Percentiles rank a stretch among this genome's conserved stretches.
Evolutionary conservation across 768 basidiomycete species (phyloP).

Genomic region (Mycena chlorophos): DNA sequence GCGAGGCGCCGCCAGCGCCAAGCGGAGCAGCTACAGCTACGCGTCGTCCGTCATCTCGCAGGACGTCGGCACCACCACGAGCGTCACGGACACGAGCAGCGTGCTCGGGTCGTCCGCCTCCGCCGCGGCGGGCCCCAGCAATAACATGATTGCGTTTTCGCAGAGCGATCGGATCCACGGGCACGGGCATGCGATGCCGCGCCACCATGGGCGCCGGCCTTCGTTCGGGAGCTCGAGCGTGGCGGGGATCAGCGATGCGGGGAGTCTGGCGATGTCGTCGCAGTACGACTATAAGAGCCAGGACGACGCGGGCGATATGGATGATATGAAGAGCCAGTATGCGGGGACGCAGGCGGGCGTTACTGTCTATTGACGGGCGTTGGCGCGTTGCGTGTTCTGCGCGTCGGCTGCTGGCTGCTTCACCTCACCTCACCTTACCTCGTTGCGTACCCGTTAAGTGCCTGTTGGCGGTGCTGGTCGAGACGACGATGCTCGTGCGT

Average conservation of each 20-base stretch:
- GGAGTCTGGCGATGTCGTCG: constrained; percentile 55
- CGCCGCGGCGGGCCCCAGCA: constrained; percentile 40
- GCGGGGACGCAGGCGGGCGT: constrained; percentile 82
- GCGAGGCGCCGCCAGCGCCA: constrained; percentile 63
- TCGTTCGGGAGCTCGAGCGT: constrained; percentile 73
- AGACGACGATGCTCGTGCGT: too few species aligned
- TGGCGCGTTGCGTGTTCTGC: not conserved
- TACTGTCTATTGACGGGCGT: constrained; percentile 65
- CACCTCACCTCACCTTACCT: too few species aligned
- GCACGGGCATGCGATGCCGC: not conserved
- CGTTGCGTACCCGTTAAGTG: too few species aligned
- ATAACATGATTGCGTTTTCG: constrained; percentile 71
- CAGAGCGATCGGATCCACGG: constrained; percentile 79
- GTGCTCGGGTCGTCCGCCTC: constrained; percentile 47
- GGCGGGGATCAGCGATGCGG: constrained; percentile 74
- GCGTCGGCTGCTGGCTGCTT: not conserved
- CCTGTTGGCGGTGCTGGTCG: too few species aligned
- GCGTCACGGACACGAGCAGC: constrained; percentile 57
- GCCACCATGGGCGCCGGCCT: constrained; percentile 56
- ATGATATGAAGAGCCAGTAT: constrained; percentile 90
- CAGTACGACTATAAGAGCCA: constrained; percentile 88
- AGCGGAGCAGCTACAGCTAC: constrained; percentile 79
- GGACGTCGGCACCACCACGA: constrained; percentile 72
- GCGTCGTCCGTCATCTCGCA: constrained; percentile 94
- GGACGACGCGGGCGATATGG: constrained; percentile 74